Conservation (phyloP, 2,329 filamentous ascomycete species). For the Cyclaneusma minus region DNA sequence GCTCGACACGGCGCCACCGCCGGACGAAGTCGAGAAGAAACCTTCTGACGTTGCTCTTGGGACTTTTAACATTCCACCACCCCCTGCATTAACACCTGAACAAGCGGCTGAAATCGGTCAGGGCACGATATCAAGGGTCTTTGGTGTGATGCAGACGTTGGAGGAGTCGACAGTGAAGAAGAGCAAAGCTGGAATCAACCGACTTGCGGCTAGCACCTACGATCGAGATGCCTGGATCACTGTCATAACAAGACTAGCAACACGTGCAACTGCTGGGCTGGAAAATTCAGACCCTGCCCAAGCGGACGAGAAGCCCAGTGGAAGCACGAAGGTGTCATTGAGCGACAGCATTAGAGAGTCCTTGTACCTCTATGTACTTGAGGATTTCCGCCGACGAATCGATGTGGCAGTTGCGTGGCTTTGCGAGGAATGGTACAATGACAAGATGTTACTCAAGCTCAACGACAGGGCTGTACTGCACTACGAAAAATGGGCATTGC, state of each 20-base stretch:
- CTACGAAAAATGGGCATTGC: slow-evolving; percentile 67
- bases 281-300: slow-evolving; percentile 37
- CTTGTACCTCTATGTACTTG: slow-evolving; percentile 73
- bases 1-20: slow-evolving; percentile 51
- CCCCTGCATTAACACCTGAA: slow-evolving; percentile 56
- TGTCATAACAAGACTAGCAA: slow-evolving; percentile 71
- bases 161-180: slow-evolving; percentile 50
- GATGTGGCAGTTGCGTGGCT: slow-evolving; percentile 88
- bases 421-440: slow-evolving; percentile 96
- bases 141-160: slow-evolving; percentile 59
- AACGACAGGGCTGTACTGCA: slow-evolving; percentile 37
- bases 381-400: slow-evolving; percentile 81
- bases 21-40: slow-evolving; percentile 32
- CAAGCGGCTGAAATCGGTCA: slow-evolving; percentile 61
- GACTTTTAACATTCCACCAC: slow-evolving; percentile 65
- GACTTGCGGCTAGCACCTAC: slow-evolving; percentile 70
- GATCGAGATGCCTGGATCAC: slow-evolving; percentile 86
- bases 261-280: slow-evolving; percentile 57
- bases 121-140: slow-evolving; percentile 60
- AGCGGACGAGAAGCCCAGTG: slow-evolving; percentile 19
- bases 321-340: slow-evolving; percentile 28
- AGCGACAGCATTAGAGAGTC: slow-evolving; percentile 61
- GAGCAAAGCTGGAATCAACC: slow-evolving; percentile 59
- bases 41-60: slow-evolving; percentile 37
- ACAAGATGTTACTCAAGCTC: slow-evolving; percentile 39